A percentile compares a stretch with the other conserved stretches of the same genome.
These are phyloP conservation scores for Aspergillus conjunctus DNA, from an alignment of 495 filamentous ascomycete species.

Conservation along the genomic window DNA sequence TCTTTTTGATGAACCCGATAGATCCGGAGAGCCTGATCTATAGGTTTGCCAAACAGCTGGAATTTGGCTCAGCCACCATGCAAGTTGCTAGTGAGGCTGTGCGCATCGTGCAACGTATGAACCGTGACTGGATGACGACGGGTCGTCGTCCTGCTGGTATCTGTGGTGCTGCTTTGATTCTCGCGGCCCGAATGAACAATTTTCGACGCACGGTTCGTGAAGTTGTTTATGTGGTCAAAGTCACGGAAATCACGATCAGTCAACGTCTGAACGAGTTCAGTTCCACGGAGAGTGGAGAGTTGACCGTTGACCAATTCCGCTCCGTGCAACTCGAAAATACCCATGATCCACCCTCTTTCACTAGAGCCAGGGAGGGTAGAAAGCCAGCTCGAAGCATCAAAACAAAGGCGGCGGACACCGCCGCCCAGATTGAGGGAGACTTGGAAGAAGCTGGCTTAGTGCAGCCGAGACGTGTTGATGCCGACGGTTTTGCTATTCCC, in stretches of 20 bases:
- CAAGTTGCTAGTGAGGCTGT: constrained; percentile 84
- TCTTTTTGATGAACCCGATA: constrained; percentile 59
- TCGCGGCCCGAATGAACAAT: constrained; percentile 96
- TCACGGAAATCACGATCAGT: constrained; percentile 85
- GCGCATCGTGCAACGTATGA: constrained; percentile 87
- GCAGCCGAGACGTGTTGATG: constrained; percentile 44
- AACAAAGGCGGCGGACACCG: constrained; percentile 48
- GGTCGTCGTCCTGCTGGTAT: constrained; percentile 92
- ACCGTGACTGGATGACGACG: constrained; percentile 90
- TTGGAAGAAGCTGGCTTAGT: constrained; percentile 15
- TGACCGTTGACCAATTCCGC: constrained; percentile 87
- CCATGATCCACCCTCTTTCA: constrained; percentile 83
- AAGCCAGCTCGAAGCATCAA: constrained; percentile 41
- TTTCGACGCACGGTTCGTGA: constrained; percentile 89
- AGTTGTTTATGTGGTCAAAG: constrained; percentile 94
- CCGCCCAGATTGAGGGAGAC: constrained; percentile 48
- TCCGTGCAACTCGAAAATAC: constrained; percentile 63
- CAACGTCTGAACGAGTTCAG: constrained; percentile 90
- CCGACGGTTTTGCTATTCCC: constrained; percentile 53
- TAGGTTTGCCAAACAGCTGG: constrained; percentile 84
- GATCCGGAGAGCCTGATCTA: constrained; percentile 85
- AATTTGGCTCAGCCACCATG: constrained; percentile 76
- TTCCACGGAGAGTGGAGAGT: constrained; percentile 70
- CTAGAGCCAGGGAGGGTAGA: constrained; percentile 58
- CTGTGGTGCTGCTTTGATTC: constrained; percentile 89